Conservation (phyloP, 306 rosid species). For the Vachellia pachyceras region DNA sequence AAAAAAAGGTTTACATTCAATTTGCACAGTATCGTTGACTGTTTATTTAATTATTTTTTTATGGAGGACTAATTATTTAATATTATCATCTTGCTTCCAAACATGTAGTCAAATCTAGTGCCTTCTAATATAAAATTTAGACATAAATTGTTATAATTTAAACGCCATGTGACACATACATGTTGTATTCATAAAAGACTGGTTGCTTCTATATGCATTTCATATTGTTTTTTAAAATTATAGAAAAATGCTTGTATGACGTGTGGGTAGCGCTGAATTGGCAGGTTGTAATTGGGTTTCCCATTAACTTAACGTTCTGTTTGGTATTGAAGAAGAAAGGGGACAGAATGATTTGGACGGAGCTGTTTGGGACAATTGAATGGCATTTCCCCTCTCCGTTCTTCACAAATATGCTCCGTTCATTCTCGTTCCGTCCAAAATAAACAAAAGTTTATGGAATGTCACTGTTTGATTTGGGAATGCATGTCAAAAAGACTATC, state of each 20-base stretch:
- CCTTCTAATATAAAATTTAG: too few relatives aligned
- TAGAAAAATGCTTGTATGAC: not conserved
- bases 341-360: not conserved
- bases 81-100: too few relatives aligned
- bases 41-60: too few relatives aligned
- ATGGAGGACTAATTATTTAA: too few relatives aligned
- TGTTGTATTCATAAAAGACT: too few relatives aligned
- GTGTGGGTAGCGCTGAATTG: not conserved
- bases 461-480: not conserved
- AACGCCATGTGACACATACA: too few relatives aligned
- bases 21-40: too few relatives aligned
- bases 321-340: not conserved
- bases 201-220: not conserved
- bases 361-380: not conserved
- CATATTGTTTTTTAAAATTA: not conserved
- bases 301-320: not conserved
- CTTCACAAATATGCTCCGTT: too few relatives aligned
- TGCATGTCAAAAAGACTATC: not conserved
- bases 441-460: not conserved
- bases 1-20: too few relatives aligned
- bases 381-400: too few relatives aligned
- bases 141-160: too few relatives aligned
- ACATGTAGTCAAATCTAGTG: too few relatives aligned
- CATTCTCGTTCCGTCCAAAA: not conserved
- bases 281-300: not conserved